Conservation (phyloP, 257 asterid species). For the Jacaranda copaia region DNA sequence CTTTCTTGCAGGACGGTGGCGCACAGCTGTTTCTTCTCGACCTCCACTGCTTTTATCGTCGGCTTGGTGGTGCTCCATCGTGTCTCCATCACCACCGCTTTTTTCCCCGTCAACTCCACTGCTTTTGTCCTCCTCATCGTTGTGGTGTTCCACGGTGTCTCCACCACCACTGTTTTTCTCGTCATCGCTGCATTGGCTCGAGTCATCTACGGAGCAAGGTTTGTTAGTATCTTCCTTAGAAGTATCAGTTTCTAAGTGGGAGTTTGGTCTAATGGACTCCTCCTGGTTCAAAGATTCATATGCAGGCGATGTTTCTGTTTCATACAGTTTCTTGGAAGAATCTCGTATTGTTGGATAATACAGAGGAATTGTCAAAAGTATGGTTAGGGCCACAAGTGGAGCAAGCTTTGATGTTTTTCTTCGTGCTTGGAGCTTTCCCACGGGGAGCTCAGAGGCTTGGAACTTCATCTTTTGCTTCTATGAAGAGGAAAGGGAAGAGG, state of each 20-base stretch:
- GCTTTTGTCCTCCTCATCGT: too few relatives aligned
- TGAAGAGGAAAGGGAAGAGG: not conserved
- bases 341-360: constrained; percentile 49
- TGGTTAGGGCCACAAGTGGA: constrained; percentile 52
- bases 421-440: constrained; percentile 60
- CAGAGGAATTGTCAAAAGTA: constrained; percentile 60
- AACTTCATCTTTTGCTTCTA: constrained; percentile 51
- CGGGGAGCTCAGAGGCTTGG: constrained; percentile 56
- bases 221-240: not conserved
- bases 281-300: not conserved
- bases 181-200: not conserved
- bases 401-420: constrained; percentile 59
- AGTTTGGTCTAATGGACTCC: not conserved
- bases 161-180: not conserved
- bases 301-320: constrained; percentile 29
- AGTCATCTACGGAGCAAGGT: constrained; percentile 27
- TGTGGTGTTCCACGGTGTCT: too few relatives aligned
- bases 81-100: not conserved
- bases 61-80: not conserved
- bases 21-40: not conserved
- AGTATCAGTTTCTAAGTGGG: constrained; percentile 24
- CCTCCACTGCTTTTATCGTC: not conserved
- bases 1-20: not conserved
- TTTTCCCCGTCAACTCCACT: not conserved
- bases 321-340: constrained; percentile 42